These are phyloP conservation scores for Backusella luteola DNA, from an alignment of 192 early-diverging fungal species.

Conservation along the genomic window DNA sequence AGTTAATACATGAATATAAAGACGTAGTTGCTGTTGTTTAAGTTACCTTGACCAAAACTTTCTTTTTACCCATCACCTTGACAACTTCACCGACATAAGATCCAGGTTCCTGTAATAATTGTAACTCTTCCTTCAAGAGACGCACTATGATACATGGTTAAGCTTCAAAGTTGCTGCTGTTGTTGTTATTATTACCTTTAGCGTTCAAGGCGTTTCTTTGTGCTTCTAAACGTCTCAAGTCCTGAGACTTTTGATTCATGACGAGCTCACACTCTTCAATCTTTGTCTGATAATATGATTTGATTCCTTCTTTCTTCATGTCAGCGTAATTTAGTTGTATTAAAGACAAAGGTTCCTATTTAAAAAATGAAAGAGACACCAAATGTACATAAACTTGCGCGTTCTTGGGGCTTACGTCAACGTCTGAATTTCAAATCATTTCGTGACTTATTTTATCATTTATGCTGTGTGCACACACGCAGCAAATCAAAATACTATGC, in stretches of 20 bases:
- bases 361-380: not conserved
- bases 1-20: too few species aligned
- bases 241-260: slow-evolving; percentile 89
- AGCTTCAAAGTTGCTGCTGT: not conserved
- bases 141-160: slow-evolving; percentile 62
- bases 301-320: slow-evolving; percentile 59
- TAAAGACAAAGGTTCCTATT: not conserved
- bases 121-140: slow-evolving; percentile 92
- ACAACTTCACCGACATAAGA: slow-evolving; percentile 97
- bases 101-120: slow-evolving; percentile 95
- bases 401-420: slow-evolving; percentile 7
- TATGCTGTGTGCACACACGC: not conserved
- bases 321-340: not conserved
- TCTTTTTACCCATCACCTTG: slow-evolving; percentile 98
- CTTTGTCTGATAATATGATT: slow-evolving; percentile 73
- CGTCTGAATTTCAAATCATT: not conserved
- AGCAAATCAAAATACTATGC: not conserved
- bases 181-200: slow-evolving; percentile 59
- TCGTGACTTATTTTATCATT: not conserved
- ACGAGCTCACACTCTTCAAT: slow-evolving; percentile 87
- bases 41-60: slow-evolving; percentile 78
- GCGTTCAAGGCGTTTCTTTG: slow-evolving; percentile 97
- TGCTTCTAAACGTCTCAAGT: slow-evolving; percentile 96
- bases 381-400: slow-evolving; percentile 4
- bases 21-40: not conserved